phyloP scores from a whole-genome alignment of 495 filamentous ascomycete species.

The Trichoderma erinaceum region DNA sequence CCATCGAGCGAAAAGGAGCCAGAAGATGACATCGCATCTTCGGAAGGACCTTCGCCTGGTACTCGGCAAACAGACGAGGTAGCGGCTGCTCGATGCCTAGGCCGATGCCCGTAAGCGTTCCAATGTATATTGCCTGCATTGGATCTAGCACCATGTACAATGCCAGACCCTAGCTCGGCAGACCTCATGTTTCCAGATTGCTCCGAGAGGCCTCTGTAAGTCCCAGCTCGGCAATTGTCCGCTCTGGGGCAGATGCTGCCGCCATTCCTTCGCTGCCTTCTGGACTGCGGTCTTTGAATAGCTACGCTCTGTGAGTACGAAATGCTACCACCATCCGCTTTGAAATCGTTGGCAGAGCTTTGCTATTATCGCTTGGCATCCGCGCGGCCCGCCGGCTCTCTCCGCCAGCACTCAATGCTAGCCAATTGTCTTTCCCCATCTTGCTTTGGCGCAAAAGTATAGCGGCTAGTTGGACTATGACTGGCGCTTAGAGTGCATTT shows the following conservation, averaged over 20 bases:
- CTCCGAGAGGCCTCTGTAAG: background rate
- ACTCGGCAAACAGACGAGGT: background rate
- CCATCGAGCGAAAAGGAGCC: background rate
- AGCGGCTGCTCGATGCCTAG: background rate
- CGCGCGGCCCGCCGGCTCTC: constrained; percentile 7
- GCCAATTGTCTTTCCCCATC: background rate
- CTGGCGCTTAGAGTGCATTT: background rate
- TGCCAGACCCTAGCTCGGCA: background rate
- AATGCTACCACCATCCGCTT: background rate
- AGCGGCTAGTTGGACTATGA: background rate
- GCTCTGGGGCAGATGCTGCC: background rate
- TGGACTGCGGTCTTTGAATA: background rate
- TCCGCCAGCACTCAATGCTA: background rate
- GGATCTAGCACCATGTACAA: background rate
- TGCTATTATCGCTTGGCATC: background rate
- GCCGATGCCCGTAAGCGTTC: background rate
- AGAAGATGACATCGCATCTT: background rate
- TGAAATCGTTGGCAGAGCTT: background rate
- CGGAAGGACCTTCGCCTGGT: background rate
- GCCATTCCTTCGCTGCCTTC: background rate
- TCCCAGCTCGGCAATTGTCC: background rate
- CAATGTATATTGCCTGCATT: background rate
- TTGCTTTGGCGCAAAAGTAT: background rate
- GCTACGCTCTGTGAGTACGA: background rate
- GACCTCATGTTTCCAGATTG: background rate